Conservation (phyloP, 768 basidiomycete genomes). For the Boletales sp. region DNA sequence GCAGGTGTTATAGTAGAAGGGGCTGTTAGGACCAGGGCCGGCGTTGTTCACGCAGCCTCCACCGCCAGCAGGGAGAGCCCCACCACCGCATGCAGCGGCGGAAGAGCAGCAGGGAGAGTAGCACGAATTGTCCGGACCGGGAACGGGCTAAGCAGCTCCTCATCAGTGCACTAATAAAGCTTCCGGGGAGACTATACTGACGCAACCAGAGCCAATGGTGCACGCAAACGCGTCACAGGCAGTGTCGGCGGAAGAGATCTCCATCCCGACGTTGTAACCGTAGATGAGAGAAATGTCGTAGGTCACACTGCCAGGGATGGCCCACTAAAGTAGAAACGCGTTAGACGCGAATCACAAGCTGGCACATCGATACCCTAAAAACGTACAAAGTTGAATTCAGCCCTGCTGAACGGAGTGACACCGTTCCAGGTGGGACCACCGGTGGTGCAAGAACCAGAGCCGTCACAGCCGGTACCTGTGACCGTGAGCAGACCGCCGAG, state of each 20-base stretch:
- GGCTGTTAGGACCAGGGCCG: conserved; percentile 28
- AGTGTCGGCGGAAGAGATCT: conserved; percentile 26
- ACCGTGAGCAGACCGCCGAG: conserved; percentile 3
- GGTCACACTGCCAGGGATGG: conserved; percentile 26
- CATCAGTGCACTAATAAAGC: background rate
- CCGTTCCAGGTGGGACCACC: conserved; percentile 31
- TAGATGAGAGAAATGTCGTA: conserved; percentile 34
- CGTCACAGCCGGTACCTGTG: conserved; percentile 27
- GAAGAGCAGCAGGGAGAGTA: conserved; percentile 31
- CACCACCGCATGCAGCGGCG: conserved; percentile 20
- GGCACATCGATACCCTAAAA: background rate
- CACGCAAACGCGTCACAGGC: conserved; percentile 30
- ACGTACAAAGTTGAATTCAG: conserved; percentile 32
- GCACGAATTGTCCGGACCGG: conserved; percentile 24
- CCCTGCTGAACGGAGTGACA: conserved; percentile 29
- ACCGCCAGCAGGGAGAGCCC: conserved; percentile 25
- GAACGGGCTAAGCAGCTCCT: conserved; percentile 20
- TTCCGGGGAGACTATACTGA: conserved; percentile 7
- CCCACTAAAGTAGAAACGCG: conserved; percentile 6
- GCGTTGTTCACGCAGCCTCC: conserved; percentile 27
- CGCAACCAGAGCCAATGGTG: conserved; percentile 29
- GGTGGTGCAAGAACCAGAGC: conserved; percentile 23
- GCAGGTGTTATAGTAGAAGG: conserved; percentile 27
- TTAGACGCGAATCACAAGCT: no score
- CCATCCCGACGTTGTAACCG: conserved; percentile 33